phyloP scores from a whole-genome alignment of 139 green algal species.

The Picochlorum sp. region DNA sequence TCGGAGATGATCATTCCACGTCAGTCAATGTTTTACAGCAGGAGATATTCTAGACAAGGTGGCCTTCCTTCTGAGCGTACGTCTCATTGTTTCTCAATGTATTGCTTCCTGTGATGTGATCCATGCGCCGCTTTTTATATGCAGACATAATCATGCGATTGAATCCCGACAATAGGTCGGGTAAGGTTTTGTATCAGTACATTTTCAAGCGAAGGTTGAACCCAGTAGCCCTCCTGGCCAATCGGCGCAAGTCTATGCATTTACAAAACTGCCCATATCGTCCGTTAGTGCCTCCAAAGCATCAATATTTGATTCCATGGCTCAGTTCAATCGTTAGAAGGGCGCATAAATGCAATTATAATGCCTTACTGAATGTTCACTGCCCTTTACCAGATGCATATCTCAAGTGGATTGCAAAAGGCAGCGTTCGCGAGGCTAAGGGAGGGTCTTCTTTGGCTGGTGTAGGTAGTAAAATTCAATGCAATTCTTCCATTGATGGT shows the following conservation, averaged over 20 bases:
- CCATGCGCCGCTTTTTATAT: background rate
- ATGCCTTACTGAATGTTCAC: constrained; percentile 51
- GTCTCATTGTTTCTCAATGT: constrained; percentile 2
- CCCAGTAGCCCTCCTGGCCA: constrained; percentile 6
- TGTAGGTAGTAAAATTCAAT: too few species aligned
- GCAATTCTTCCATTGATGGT: background rate
- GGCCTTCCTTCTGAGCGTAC: constrained; percentile 50
- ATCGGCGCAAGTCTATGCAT: background rate
- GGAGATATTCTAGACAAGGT: constrained; percentile 36
- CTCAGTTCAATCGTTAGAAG: constrained; percentile 30
- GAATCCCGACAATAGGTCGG: background rate
- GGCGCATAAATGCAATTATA: constrained; percentile 42
- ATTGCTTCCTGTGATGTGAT: background rate
- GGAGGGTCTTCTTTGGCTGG: too few species aligned
- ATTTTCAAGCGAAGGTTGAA: constrained; percentile 31
- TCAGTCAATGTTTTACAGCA: constrained; percentile 47
- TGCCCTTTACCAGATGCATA: constrained; percentile 54
- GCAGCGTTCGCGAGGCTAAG: background rate
- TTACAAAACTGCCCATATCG: constrained; percentile 1
- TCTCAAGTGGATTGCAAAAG: background rate
- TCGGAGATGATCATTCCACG: constrained; percentile 29
- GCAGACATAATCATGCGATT: constrained; percentile 45
- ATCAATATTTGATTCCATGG: constrained; percentile 18
- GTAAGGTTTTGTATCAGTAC: constrained; percentile 23
- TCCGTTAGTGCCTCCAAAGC: constrained; percentile 9